These are phyloP conservation scores for Penicillium paradoxum DNA, from an alignment of 495 filamentous ascomycete genomes.

Conservation along the genomic window DNA sequence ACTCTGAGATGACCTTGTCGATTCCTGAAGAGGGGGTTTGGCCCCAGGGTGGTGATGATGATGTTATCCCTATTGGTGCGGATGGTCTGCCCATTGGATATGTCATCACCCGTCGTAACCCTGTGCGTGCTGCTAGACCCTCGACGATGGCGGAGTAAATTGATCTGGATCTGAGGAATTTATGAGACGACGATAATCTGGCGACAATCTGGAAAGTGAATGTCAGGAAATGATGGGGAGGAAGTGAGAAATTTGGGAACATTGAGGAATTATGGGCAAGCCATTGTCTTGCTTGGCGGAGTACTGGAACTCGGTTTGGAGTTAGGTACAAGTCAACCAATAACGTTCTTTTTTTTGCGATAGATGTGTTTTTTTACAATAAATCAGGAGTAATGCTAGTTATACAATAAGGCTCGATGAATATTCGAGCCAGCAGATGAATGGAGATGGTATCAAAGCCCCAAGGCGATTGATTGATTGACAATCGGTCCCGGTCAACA, in stretches of 20 bases:
- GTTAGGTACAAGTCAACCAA: not conserved
- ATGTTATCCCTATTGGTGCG: not conserved
- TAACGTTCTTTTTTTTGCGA: not conserved
- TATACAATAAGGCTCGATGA: conserved; percentile 7
- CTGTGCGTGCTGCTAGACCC: conserved; percentile 6
- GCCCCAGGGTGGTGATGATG: not conserved
- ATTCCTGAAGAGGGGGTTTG: not conserved
- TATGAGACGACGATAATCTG: not conserved
- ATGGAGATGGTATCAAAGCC: conserved; percentile 27
- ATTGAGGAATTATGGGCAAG: not conserved
- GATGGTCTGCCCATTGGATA: not conserved
- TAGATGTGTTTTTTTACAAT: conserved; percentile 13
- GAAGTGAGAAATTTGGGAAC: not conserved
- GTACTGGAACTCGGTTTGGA: not conserved
- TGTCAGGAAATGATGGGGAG: not conserved
- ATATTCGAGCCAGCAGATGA: conserved; percentile 8
- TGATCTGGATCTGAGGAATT: too few species aligned
- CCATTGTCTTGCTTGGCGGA: not conserved
- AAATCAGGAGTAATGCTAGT: conserved; percentile 1
- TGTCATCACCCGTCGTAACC: conserved; percentile 6
- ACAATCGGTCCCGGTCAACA: conserved; percentile 5
- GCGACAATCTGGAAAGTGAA: not conserved
- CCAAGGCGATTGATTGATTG: conserved; percentile 3
- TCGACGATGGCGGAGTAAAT: conserved; percentile 1
- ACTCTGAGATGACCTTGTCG: conserved; percentile 1